These are phyloP conservation scores for Chenopodium formosanum DNA, from an alignment of 148 eudicot genomes.

Conservation along the genomic window DNA sequence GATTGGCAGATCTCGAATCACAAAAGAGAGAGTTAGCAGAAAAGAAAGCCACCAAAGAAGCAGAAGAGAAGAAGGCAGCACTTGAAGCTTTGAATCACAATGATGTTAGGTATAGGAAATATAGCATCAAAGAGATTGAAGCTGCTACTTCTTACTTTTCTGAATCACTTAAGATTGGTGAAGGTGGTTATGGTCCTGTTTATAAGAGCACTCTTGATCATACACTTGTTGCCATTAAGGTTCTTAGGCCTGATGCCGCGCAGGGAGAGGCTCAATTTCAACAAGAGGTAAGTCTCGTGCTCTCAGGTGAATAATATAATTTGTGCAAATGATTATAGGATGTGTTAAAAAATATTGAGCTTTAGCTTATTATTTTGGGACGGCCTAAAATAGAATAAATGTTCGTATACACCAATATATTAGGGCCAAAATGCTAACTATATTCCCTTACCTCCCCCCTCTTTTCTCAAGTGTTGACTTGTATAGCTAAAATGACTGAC, in stretches of 20 bases:
- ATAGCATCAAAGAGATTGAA: constrained; percentile 65
- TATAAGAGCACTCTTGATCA: constrained; percentile 64
- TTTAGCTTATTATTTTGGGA: neutral
- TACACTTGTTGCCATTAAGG: constrained; percentile 71
- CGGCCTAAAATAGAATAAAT: neutral
- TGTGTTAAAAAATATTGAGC: too few species aligned
- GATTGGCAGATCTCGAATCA: constrained; percentile 61
- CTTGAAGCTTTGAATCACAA: constrained; percentile 25
- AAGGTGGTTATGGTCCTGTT: constrained; percentile 92
- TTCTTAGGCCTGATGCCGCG: constrained; percentile 72
- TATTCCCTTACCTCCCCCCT: too few species aligned
- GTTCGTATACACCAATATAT: too few species aligned
- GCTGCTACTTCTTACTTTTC: constrained; percentile 57
- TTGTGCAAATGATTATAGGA: too few species aligned
- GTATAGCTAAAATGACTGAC: too few species aligned
- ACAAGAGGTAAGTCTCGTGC: constrained; percentile 46
- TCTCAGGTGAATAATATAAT: too few species aligned
- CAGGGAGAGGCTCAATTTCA: constrained; percentile 83
- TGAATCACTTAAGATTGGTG: constrained; percentile 59
- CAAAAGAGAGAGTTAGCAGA: constrained; percentile 52
- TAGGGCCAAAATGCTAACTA: too few species aligned
- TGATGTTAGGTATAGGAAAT: constrained; percentile 57
- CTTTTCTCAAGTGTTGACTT: too few species aligned
- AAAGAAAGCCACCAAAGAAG: constrained; percentile 43
- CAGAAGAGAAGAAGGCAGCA: constrained; percentile 45